Conservation (phyloP, 441 rosid species). For the Pelargonium citronellum region DNA sequence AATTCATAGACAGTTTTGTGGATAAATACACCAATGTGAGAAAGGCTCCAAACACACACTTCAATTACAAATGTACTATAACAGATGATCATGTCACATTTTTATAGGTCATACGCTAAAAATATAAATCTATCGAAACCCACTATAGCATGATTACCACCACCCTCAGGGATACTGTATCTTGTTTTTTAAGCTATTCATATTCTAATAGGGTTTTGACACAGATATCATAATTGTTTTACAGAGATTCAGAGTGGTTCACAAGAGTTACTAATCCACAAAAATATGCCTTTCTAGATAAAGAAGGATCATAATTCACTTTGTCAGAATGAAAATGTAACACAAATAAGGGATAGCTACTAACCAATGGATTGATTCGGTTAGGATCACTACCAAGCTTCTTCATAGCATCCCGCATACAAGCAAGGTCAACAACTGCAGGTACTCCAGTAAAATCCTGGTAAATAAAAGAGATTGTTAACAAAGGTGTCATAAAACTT, state of each 20-base stretch:
- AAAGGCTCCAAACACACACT: background rate
- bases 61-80: background rate
- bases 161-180: too few relatives aligned
- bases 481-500: background rate
- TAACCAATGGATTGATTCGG: constrained; percentile 61
- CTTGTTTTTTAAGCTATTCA: background rate
- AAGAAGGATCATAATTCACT: background rate
- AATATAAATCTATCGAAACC: background rate
- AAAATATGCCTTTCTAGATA: background rate
- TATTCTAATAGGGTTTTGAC: background rate
- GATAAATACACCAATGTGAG: background rate
- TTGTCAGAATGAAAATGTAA: background rate
- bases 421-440: constrained; percentile 59
- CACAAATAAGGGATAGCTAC: constrained; percentile 14
- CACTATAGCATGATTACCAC: background rate
- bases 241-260: too few relatives aligned
- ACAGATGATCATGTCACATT: background rate
- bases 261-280: too few relatives aligned
- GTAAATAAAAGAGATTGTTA: background rate
- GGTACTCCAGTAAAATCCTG: constrained; percentile 69
- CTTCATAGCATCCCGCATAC: constrained; percentile 61
- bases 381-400: constrained; percentile 49
- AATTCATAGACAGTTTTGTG: background rate
- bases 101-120: background rate
- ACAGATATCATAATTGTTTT: background rate